Base-by-base conservation (phyloP, 768 basidiomycete species). In the Coprinopsis sp. region DNA sequence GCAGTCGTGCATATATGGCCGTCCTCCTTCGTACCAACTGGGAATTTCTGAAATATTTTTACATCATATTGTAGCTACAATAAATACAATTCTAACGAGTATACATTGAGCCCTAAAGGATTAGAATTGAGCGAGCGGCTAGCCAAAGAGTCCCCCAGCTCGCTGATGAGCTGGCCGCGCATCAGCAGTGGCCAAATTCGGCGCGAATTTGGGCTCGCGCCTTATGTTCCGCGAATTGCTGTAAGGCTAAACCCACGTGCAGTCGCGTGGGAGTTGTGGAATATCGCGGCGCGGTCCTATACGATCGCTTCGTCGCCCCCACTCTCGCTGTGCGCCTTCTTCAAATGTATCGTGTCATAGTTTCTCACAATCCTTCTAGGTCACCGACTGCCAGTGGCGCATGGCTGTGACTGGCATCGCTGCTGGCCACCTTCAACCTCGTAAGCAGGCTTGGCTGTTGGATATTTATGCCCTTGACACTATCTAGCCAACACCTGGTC, bases 331-430 rank as follows among this genome's bases (percentile, higher is more conserved):
- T 72, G 46, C 50, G 60, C 51, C n/a, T n/a, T n/a, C 19, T 42
- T 37, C n/a, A 44, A 25, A 22, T 37, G 46, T 22, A 38, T 21
- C 36, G 12, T 28, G 19, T 25, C 28, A n/a, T 18, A 36, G 19
- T 22, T 18, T 22, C 30, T 40, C 25, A 47, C 13, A 24, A 6
- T 34, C 40, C 42, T 23, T 18, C 57, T 58, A 78, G 60, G 82
- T 88, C 25, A 81, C 82, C 39, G 87, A 89, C 63, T 87, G 84
- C 56, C 74, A n/a, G n/a, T n/a, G n/a, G n/a, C n/a, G 87, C 37
- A 84, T 83, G 27, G 64, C 72, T 33, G 77, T 77, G 5, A 89
- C 87, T 14, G 75, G 76, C 10, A 73, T 78, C 33, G 67, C 67
- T 8, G 63, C 66, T 30, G 60, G 62, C 14, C 66, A 73, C 50